Base-by-base conservation (phyloP, 148 eudicot species). In the Nepenthes mirabilis region DNA sequence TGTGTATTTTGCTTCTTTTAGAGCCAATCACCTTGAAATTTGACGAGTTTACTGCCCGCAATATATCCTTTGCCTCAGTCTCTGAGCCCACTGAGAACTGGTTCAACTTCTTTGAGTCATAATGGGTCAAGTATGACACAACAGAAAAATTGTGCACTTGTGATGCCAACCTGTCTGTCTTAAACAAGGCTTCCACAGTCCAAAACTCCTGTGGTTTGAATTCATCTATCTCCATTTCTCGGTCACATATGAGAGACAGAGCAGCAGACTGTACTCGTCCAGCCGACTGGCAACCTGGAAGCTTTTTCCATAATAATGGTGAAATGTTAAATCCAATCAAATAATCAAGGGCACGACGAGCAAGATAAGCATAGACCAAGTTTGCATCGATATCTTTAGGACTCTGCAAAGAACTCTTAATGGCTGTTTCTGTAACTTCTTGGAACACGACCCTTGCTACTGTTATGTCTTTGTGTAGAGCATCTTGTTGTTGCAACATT, bases 241-340 rank as follows among this genome's bases (percentile, higher is more conserved):
- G 72, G 58, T 88, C 98, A 33, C 91, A 86, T 67, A 93, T 61
- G 59, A 93, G 85, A 74, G 96, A 67, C 55, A 93, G 74, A 64
- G 96, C 96, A 74, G 89, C 96, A 65, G 98, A 93, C 52, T 93
- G 98, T 60, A 93, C 96, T 68, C 98, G 85, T 48, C 98, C 98
- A 64, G 98, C 98, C 37, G 98, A 93, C 77, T 77, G 91, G 71
- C 96, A 93, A 57, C 98, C 96, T 35, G 98, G 98, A 67, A 93
- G 69, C 69, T 93, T 93, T 70, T 85, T 82, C 98, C 98, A 93
- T 52, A 93, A 59, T 52, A 93, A 63, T 37, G 98, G 98, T 47
- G 98, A 93, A 67, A 93, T 83, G 78, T 80, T 93, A 74, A 93
- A 93, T 14, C 98, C 98, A 70, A 93, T 93, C 65, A 93, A 72